Percentiles rank a stretch among this genome's conserved stretches.
Evolutionary conservation across 148 eudicot species (phyloP).

Genomic region (Euryodendron excelsum): DNA sequence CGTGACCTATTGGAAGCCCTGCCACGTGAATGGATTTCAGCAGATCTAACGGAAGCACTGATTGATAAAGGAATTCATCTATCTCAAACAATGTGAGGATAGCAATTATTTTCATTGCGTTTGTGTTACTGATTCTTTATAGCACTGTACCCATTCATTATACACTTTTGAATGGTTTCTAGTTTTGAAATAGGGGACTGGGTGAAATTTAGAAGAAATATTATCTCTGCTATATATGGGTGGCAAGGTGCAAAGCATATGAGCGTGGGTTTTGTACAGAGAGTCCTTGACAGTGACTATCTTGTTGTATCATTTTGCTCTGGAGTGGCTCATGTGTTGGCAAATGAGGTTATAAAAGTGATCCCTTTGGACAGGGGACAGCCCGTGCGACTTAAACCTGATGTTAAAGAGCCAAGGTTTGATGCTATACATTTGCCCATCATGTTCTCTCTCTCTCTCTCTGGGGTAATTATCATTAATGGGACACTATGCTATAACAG

Average conservation of each 20-base stretch:
- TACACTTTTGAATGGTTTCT: constrained; percentile 14
- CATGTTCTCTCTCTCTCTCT: not conserved
- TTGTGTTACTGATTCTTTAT: not conserved
- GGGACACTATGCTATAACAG: no score
- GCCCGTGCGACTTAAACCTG: constrained; percentile 71
- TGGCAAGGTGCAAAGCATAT: constrained; percentile 85
- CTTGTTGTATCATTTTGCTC: constrained; percentile 82
- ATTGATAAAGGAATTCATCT: constrained; percentile 62
- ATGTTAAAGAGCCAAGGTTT: constrained; percentile 84
- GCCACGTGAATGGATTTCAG: constrained; percentile 95
- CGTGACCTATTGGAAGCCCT: constrained; percentile 86
- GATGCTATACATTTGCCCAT: not conserved
- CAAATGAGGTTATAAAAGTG: constrained; percentile 76
- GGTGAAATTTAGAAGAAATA: constrained; percentile 75
- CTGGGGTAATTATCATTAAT: no score
- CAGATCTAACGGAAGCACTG: constrained; percentile 81
- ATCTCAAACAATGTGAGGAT: constrained; percentile 77
- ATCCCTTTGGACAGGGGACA: constrained; percentile 93
- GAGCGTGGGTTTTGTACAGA: constrained; percentile 89
- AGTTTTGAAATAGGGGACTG: constrained; percentile 83
- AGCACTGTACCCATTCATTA: not conserved
- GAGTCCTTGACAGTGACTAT: constrained; percentile 68
- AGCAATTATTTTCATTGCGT: constrained; percentile 1
- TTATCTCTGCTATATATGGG: constrained; percentile 61
- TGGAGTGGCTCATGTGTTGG: constrained; percentile 68